Percentiles rank a stretch among this genome's conserved stretches.
These are phyloP conservation scores for Fusarium nisikadoi DNA, from an alignment of 2,329 filamentous ascomycete genomes.

Conservation along the genomic window DNA sequence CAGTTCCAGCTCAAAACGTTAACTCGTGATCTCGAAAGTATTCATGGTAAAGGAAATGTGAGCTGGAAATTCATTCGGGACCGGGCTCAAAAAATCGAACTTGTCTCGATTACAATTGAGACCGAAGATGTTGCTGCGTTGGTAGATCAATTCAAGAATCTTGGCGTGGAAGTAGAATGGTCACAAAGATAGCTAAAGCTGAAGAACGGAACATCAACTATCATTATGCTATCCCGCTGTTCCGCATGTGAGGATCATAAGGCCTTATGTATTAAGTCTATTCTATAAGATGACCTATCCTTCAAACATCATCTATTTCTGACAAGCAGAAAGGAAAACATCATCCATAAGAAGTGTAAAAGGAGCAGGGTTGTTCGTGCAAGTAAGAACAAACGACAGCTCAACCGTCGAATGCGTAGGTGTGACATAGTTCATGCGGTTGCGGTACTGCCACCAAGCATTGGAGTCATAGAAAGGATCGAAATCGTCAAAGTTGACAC, in stretches of 20 bases:
- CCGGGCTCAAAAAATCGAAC: neutral
- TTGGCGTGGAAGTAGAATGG: neutral
- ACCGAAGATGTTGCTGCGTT: neutral
- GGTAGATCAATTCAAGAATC: neutral
- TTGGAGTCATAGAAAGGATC: conserved; percentile 13
- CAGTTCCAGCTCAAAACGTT: neutral
- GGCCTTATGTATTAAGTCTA: neutral
- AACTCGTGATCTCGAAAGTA: accelerated
- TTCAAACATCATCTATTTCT: neutral
- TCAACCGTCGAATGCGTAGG: neutral
- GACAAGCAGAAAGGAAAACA: neutral
- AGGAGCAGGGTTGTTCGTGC: neutral
- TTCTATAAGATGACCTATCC: neutral
- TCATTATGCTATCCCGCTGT: too few relatives aligned
- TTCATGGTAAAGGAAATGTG: neutral
- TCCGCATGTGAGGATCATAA: neutral
- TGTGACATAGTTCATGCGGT: neutral
- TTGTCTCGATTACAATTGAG: neutral
- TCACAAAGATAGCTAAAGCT: too few relatives aligned
- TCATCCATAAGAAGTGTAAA: conserved; percentile 25
- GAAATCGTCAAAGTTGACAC: conserved; percentile 12
- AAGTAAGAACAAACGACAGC: conserved; percentile 13
- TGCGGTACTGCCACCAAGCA: conserved; percentile 2
- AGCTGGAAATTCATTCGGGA: neutral
- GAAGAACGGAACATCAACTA: too few relatives aligned